These are phyloP conservation scores for Erysimum cheiranthoides DNA, from an alignment of 345 rosid genomes.

Conservation along the genomic window DNA sequence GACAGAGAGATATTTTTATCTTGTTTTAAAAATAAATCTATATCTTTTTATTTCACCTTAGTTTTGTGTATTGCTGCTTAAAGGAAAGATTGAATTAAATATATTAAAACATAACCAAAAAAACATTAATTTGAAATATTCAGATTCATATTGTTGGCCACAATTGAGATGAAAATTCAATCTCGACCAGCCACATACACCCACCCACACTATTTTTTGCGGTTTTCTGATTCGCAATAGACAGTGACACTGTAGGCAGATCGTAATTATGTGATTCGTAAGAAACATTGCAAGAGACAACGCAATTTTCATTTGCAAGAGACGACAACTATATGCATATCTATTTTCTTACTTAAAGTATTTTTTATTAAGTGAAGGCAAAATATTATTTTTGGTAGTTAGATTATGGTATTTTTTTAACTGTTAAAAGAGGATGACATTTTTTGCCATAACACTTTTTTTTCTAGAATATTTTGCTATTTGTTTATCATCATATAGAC, in stretches of 20 bases:
- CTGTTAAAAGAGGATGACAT: too few species aligned
- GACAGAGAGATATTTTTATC: not conserved
- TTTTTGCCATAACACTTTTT: not conserved
- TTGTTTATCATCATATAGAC: too few species aligned
- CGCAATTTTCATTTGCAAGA: not conserved
- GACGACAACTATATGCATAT: not conserved
- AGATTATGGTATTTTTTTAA: not conserved
- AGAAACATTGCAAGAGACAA: not conserved
- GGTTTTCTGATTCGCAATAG: not conserved
- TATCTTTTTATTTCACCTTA: not conserved
- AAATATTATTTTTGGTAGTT: not conserved
- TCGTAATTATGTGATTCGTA: not conserved
- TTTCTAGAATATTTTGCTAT: too few species aligned
- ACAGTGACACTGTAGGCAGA: not conserved
- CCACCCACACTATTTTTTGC: not conserved
- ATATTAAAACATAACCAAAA: not conserved
- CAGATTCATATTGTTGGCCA: slow-evolving; percentile 19
- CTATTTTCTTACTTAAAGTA: not conserved
- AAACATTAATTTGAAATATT: not conserved
- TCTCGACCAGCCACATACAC: slow-evolving; percentile 16
- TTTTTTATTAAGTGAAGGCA: not conserved
- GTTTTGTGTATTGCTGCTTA: not conserved
- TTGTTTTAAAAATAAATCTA: not conserved
- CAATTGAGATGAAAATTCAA: not conserved
- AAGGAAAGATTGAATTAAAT: not conserved